Evolutionary conservation across 345 rosid species (phyloP).

Genomic region (Eucalyptus regnans): DNA sequence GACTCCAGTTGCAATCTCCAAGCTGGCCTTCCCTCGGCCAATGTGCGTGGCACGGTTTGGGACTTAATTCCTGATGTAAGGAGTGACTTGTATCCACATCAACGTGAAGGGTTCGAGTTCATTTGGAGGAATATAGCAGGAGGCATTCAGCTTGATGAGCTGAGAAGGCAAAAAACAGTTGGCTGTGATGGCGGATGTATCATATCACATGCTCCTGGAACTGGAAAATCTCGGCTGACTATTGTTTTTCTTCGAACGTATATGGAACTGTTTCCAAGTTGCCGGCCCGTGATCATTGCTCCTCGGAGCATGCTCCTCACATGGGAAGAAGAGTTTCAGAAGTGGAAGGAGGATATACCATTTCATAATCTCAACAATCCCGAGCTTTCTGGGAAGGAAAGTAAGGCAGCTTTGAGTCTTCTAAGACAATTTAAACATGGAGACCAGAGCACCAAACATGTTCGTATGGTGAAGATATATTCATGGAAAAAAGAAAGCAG

Average conservation of each 20-base stretch:
- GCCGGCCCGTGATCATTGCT: constrained; percentile 67
- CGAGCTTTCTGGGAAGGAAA: constrained; percentile 42
- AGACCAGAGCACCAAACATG: neutral
- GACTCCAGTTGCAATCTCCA: neutral
- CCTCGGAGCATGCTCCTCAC: constrained; percentile 69
- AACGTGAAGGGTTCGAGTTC: constrained; percentile 75
- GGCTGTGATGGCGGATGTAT: constrained; percentile 49
- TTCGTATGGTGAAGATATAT: constrained; percentile 43
- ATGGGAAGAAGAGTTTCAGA: constrained; percentile 73
- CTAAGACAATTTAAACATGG: neutral
- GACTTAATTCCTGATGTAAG: constrained; percentile 38
- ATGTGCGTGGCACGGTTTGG: neutral
- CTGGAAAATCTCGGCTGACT: constrained; percentile 74
- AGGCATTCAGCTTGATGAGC: constrained; percentile 25
- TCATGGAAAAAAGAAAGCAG: constrained; percentile 51
- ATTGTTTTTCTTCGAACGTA: constrained; percentile 53
- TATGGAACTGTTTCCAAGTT: constrained; percentile 27
- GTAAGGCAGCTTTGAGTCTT: neutral
- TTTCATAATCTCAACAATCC: constrained; percentile 48
- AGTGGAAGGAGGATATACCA: constrained; percentile 47
- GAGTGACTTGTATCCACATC: constrained; percentile 50
- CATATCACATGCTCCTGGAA: constrained; percentile 85
- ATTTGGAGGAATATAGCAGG: constrained; percentile 74
- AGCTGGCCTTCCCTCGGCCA: neutral
- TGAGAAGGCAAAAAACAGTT: neutral